phyloP scores from a whole-genome alignment of 1,284 basidiomycete species.

The Neolentinus lepideus region DNA sequence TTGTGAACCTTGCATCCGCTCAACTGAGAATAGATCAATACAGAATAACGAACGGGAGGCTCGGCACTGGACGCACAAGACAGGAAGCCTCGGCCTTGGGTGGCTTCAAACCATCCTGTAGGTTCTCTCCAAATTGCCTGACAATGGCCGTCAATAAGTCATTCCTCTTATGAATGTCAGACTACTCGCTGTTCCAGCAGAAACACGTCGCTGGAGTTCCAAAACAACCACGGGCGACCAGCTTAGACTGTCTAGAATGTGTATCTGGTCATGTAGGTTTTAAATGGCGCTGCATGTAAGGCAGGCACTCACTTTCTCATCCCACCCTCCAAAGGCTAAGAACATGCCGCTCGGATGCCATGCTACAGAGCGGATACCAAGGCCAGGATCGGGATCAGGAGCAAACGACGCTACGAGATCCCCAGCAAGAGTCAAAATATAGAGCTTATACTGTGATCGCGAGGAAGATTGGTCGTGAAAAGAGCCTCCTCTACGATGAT shows the following conservation, averaged over 20 bases:
- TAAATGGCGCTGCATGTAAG: not conserved
- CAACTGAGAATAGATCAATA: slow-evolving; percentile 37
- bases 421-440: slow-evolving; percentile 71
- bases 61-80: slow-evolving; percentile 48
- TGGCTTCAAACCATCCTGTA: slow-evolving; percentile 70
- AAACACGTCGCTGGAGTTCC: slow-evolving; percentile 49
- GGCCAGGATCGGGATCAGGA: slow-evolving; percentile 67
- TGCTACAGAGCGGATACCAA: slow-evolving; percentile 66
- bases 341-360: slow-evolving; percentile 85
- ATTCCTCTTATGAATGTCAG: not conserved
- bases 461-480: not conserved
- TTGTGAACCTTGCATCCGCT: slow-evolving; percentile 52
- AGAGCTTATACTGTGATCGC: slow-evolving; percentile 64
- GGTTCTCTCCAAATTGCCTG: slow-evolving; percentile 81
- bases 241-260: slow-evolving; percentile 71
- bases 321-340: slow-evolving; percentile 76
- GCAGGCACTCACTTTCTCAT: slow-evolving; percentile 56
- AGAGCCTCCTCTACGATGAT: not conserved
- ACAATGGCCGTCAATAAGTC: not conserved
- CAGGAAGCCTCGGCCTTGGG: slow-evolving; percentile 73
- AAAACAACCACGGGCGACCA: slow-evolving; percentile 70
- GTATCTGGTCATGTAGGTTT: slow-evolving; percentile 38
- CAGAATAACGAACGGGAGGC: not conserved
- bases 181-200: slow-evolving; percentile 46
- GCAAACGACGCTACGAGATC: slow-evolving; percentile 62